Evolutionary conservation across 768 basidiomycete genomes (phyloP), one percentile per base, ranked within the genome.

Genomic region (Scleroderma citrinum): DNA sequence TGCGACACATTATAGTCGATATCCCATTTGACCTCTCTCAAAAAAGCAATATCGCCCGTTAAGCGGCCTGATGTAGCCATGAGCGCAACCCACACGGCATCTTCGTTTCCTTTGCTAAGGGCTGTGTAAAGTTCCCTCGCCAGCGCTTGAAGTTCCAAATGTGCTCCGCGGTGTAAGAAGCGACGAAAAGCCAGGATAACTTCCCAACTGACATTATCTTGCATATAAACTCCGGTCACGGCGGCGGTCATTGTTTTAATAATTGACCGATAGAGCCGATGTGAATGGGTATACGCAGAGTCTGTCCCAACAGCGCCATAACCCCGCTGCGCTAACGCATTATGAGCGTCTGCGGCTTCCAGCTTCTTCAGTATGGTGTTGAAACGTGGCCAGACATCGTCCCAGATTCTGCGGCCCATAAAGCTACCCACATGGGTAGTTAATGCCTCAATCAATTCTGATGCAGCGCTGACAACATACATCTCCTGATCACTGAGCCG

Each of bases 361-460:
- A 92, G 74, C 17, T 69, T 72, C 2, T 63, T 65, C 34, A 97
- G 67, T 49, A 96, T 73, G 8, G 54, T 59, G 34, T 69, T 72
- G 61, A 95, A 89, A 36, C 76, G 80, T 1, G 95, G 95, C 94
- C 95, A 98, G 17, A 92, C 77, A 54, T 97, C 89, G 55, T 96
- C 91, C 81, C 93, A 87, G 29, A 98, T 77, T 47, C 87, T 74
- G 30, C 81, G 73, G 43, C 77, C 77, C 88, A 98, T 94, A 69
- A 90, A 96, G 47, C 78, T 80, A 21, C 94, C 96, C 23, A 82
- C 78, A 55, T 88, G 73, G 32, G 60, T 69, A 0, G 81, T 78
- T 34, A 99, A 72, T 1, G 78, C 68, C 55, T 88, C 86, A n/a
- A 97, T 69, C 38, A 96, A 69, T 3, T 67, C 69, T 1, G 86